phyloP scores from a whole-genome alignment of 306 rosid species.

The Boehmeria nivea region DNA sequence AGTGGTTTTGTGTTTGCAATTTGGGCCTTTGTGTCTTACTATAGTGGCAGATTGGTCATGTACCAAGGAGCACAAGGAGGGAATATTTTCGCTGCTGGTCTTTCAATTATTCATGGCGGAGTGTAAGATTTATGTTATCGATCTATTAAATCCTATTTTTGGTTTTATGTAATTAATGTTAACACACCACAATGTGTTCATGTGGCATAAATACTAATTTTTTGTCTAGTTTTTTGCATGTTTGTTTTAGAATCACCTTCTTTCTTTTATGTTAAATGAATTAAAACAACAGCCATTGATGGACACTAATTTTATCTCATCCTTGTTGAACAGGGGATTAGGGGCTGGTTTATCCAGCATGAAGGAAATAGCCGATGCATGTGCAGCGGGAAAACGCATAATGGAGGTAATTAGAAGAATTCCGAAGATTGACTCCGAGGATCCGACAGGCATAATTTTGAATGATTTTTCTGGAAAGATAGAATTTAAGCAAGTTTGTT shows the following conservation, averaged over 20 bases:
- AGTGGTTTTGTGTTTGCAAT: constrained; percentile 35
- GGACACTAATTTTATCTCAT: background rate
- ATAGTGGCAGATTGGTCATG: constrained; percentile 89
- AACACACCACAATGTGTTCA: no score
- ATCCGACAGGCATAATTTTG: constrained; percentile 8
- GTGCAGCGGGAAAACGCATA: background rate
- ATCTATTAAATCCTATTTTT: no score
- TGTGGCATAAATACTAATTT: no score
- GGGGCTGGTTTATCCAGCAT: background rate
- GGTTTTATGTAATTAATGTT: no score
- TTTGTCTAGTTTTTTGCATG: no score
- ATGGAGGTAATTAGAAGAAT: constrained; percentile 9
- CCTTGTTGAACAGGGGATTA: background rate
- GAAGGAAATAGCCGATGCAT: background rate
- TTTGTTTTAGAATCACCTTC: background rate
- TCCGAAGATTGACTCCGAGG: constrained; percentile 15
- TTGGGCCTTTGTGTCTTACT: constrained; percentile 72
- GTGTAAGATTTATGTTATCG: constrained; percentile 33
- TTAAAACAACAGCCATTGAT: background rate
- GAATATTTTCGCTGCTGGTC: constrained; percentile 68
- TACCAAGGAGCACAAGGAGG: constrained; percentile 79
- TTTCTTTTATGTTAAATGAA: background rate
- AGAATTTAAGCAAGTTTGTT: constrained; percentile 6
- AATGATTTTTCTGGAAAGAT: constrained; percentile 1
- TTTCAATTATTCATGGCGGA: constrained; percentile 72